A percentile compares a stretch with the other conserved stretches of the same genome.
Conservation (phyloP, 768 basidiomycete genomes). For the Tulasnella sp. region DNA sequence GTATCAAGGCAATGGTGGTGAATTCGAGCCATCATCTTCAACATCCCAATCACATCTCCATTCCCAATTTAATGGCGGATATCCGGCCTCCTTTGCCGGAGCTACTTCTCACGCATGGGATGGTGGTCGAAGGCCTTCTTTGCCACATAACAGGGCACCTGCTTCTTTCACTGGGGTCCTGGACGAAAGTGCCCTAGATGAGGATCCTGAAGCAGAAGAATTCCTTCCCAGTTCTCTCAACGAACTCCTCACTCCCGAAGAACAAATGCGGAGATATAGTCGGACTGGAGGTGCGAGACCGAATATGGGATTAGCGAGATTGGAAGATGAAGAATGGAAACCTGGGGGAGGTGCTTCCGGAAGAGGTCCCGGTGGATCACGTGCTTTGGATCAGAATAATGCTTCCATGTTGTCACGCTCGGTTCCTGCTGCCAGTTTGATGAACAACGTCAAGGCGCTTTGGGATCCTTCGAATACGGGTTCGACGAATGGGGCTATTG, state of each 20-base stretch:
- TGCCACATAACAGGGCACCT: slow-evolving; percentile 9
- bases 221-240: slow-evolving; percentile 80
- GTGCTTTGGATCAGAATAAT: background rate
- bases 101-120: slow-evolving; percentile 1
- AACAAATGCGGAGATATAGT: slow-evolving; percentile 69
- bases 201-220: slow-evolving; percentile 61
- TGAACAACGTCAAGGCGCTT: slow-evolving; percentile 65
- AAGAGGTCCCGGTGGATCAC: slow-evolving; percentile 1
- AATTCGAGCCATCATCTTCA: slow-evolving; percentile 21
- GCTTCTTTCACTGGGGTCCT: slow-evolving; percentile 19
- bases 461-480: slow-evolving; percentile 56
- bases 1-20: slow-evolving; percentile 21
- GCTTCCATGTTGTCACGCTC: slow-evolving; percentile 56
- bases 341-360: background rate
- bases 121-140: slow-evolving; percentile 3
- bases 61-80: slow-evolving; percentile 1
- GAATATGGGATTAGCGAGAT: slow-evolving; percentile 1
- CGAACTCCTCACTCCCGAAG: slow-evolving; percentile 80
- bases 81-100: slow-evolving; percentile 12
- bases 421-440: slow-evolving; percentile 61
- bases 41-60: slow-evolving; percentile 24
- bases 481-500: background rate
- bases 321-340: background rate
- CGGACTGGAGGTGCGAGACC: slow-evolving; percentile 34
- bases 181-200: slow-evolving; percentile 13